phyloP scores from a whole-genome alignment of 2,329 filamentous ascomycete species.

The Geosmithia putterillii region DNA sequence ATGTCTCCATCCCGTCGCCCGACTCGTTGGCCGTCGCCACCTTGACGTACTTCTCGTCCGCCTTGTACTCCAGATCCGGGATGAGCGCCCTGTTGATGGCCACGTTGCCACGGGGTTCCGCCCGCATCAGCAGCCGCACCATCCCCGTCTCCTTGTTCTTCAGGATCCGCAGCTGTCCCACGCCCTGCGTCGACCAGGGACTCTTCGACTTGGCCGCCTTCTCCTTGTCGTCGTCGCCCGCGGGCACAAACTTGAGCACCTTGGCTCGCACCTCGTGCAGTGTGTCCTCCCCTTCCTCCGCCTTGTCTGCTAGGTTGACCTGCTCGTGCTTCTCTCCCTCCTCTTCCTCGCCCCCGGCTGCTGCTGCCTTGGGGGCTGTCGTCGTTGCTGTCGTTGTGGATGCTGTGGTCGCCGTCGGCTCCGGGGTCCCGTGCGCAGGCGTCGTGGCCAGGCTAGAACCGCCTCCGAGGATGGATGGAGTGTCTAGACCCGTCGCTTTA shows the following conservation, averaged over 20 bases:
- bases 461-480: slow-evolving; percentile 43
- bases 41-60: slow-evolving; percentile 48
- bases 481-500: slow-evolving; percentile 38
- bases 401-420: slow-evolving; percentile 35
- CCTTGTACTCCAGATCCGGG: slow-evolving; percentile 48
- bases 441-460: slow-evolving; percentile 50
- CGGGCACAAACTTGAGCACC: slow-evolving; percentile 46
- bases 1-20: slow-evolving; percentile 51
- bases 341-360: slow-evolving; percentile 35
- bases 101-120: slow-evolving; percentile 63
- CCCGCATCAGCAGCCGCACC: slow-evolving; percentile 57
- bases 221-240: slow-evolving; percentile 30
- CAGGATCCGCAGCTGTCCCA: slow-evolving; percentile 60
- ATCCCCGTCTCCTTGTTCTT: slow-evolving; percentile 58
- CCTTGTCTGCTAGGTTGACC: slow-evolving; percentile 54
- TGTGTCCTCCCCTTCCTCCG: slow-evolving; percentile 60
- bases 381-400: slow-evolving; percentile 30
- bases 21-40: slow-evolving; percentile 43
- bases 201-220: slow-evolving; percentile 35
- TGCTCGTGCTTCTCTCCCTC: slow-evolving; percentile 52
- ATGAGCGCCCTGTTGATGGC: slow-evolving; percentile 60
- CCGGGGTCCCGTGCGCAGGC: slow-evolving; percentile 45
- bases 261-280: slow-evolving; percentile 62
- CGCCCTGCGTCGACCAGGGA: slow-evolving; percentile 57
- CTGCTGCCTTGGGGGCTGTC: slow-evolving; percentile 24